Base-by-base conservation (phyloP, 148 eudicot species). In the Diospyros lotus region DNA sequence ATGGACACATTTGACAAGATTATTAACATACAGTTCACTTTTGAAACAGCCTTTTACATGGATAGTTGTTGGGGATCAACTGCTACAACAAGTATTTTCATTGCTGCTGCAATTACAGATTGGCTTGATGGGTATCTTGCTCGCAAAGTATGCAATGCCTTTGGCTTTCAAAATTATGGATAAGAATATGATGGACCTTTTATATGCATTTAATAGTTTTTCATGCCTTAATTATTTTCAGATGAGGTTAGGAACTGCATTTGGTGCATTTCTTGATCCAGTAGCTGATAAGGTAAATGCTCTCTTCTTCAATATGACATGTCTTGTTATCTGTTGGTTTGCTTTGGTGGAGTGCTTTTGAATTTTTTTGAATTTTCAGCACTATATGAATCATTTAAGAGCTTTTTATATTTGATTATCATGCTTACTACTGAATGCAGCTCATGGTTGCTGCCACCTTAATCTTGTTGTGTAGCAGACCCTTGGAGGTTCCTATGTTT, bases 111-210 rank as follows among this genome's bases (percentile, higher is more conserved):
- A 71, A 81, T 93, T 74, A 95, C 99, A 18, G 97, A 95, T 87
- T 95, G 99, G 99, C 97, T 95, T 78, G 99, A 95, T 84, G 99
- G 99, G 55, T 92, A 92, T 79, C 87, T 95, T 88, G 99, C 99
- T 54, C 77, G 99, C 56, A 92, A 84, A 94, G 99, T 95, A 80
- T 69, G 14, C 51, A 39, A 18, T 76, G 38, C 55, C 28, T 58
- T 58, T 38, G 72, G 9, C 54, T n/a, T 68, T 55, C 65, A 28
- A 18, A 66, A 50, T 17, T 45, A 14, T 56, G 38, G 10, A 44
- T 58, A 18, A 61, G 48, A 52, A 51, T 79, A 4, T 68, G 62
- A 14, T 7, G 28, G 76, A 64, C 55, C 6, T 5, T 73, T 3
- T 71, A 41, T 67, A 12, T 74, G 14, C 66, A 6, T 58, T 67